Percentiles rank a stretch among this genome's conserved stretches.
Conservation (phyloP, 768 basidiomycete genomes). For the Hericium rajendrae region DNA sequence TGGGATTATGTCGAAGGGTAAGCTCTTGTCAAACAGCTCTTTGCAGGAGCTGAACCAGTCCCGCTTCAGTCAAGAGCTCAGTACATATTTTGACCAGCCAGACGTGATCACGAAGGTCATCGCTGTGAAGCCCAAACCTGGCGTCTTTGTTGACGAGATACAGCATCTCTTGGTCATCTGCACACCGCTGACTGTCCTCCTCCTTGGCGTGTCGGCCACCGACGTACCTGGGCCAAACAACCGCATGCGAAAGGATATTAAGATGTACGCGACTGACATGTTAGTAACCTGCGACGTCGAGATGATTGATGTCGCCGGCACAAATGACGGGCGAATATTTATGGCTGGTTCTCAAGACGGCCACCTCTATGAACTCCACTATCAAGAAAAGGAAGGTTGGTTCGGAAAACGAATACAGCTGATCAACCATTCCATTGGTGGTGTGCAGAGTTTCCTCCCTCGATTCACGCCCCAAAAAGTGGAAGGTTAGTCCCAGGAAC, state of each 20-base stretch:
- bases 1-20: conserved; percentile 97
- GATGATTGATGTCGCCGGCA: conserved; percentile 79
- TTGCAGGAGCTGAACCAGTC: conserved; percentile 2
- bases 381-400: conserved; percentile 87
- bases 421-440: conserved; percentile 78
- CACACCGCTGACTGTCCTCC: conserved; percentile 71
- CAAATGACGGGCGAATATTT: conserved; percentile 79
- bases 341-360: conserved; percentile 83
- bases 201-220: conserved; percentile 69
- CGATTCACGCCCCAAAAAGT: conserved; percentile 51
- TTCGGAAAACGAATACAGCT: conserved; percentile 81
- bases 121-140: conserved; percentile 75
- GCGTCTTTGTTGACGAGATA: conserved; percentile 91
- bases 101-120: conserved; percentile 86
- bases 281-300: conserved; percentile 68
- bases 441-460: conserved; percentile 72
- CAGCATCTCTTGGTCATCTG: conserved; percentile 82
- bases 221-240: conserved; percentile 31
- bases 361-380: conserved; percentile 84
- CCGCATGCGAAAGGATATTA: conserved; percentile 56
- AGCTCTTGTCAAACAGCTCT: conserved; percentile 19
- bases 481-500: conserved; percentile 43
- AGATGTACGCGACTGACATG: conserved; percentile 86
- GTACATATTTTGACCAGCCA: conserved; percentile 84
- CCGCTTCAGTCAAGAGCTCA: conserved; percentile 67